A percentile compares a stretch with the other conserved stretches of the same genome.
These are phyloP conservation scores for Aquilaria yunnanensis DNA, from an alignment of 345 rosid genomes.

Conservation along the genomic window DNA sequence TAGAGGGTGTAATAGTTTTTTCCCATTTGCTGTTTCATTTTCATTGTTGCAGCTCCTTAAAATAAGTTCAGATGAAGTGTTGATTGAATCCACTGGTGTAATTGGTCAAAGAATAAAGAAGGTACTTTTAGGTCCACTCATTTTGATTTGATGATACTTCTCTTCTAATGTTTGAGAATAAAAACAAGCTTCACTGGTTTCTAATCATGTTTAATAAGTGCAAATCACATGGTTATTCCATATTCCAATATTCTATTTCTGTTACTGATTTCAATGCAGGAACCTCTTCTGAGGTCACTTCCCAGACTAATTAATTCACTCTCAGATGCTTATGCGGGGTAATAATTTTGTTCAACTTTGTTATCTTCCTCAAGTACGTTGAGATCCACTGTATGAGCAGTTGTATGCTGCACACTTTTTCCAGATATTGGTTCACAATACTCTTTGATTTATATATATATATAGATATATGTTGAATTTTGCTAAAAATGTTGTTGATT, in stretches of 20 bases:
- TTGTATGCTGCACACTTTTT: background rate
- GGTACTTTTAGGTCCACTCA: constrained; percentile 24
- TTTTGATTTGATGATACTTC: background rate
- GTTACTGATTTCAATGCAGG: constrained; percentile 38
- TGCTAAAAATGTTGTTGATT: constrained; percentile 14
- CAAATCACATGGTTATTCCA: too few relatives aligned
- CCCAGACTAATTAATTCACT: constrained; percentile 57
- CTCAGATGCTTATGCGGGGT: constrained; percentile 66
- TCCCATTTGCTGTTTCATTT: constrained; percentile 3
- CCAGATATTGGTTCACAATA: constrained; percentile 2
- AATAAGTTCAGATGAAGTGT: constrained; percentile 54
- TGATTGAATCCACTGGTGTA: constrained; percentile 92
- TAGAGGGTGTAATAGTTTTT: background rate
- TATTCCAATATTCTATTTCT: background rate
- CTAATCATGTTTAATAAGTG: too few relatives aligned
- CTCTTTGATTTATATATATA: background rate
- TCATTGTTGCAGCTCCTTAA: constrained; percentile 46
- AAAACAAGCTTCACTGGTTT: too few relatives aligned
- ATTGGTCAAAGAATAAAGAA: constrained; percentile 91
- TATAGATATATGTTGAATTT: background rate
- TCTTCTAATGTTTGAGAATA: too few relatives aligned
- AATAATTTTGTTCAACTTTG: constrained; percentile 14
- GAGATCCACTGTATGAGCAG: too few relatives aligned
- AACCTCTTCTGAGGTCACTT: constrained; percentile 68
- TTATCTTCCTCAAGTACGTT: background rate